phyloP scores from a whole-genome alignment of 371 early-diverging fungal genomes.

The Cokeromyces recurvatus region DNA sequence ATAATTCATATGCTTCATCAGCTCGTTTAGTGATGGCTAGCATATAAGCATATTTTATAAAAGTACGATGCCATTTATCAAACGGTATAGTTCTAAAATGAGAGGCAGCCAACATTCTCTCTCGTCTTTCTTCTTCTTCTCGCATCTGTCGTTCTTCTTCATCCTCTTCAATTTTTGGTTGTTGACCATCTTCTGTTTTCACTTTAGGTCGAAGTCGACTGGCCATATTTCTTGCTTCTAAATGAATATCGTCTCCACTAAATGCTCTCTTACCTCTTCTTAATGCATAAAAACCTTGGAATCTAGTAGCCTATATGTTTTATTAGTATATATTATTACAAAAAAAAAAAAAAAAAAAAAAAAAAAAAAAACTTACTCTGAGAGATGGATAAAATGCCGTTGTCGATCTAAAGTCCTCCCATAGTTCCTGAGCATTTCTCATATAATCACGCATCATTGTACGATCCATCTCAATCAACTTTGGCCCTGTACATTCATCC shows the following conservation, averaged over 20 bases:
- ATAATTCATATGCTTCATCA: slow-evolving; percentile 57
- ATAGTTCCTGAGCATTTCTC: slow-evolving; percentile 42
- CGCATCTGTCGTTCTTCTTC: slow-evolving; percentile 23
- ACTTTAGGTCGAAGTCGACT: slow-evolving; percentile 23
- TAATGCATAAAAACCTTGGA: slow-evolving; percentile 30
- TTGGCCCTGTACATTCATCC: slow-evolving; percentile 18
- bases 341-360: too few species aligned
- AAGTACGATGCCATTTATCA: slow-evolving; percentile 57
- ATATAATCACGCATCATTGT: slow-evolving; percentile 45
- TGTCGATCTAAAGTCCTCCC: slow-evolving; percentile 45
- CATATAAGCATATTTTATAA: slow-evolving; percentile 64
- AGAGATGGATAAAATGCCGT: slow-evolving; percentile 54
- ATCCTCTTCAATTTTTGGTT: slow-evolving; percentile 16
- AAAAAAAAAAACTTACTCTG: slow-evolving; percentile 25
- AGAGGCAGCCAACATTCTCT: slow-evolving; percentile 10
- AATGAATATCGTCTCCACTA: not conserved
- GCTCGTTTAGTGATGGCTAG: slow-evolving; percentile 53
- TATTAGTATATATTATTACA: too few species aligned
- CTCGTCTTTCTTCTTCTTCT: slow-evolving; percentile 25
- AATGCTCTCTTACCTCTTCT: slow-evolving; percentile 8
- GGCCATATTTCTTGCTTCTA: slow-evolving; percentile 33
- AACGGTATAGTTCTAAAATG: slow-evolving; percentile 56
- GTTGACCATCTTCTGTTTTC: slow-evolving; percentile 5
- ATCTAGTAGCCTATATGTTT: slow-evolving; percentile 7
- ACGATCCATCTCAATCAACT: slow-evolving; percentile 17